phyloP scores from a whole-genome alignment of 441 rosid species.

The Viola pubescens region DNA sequence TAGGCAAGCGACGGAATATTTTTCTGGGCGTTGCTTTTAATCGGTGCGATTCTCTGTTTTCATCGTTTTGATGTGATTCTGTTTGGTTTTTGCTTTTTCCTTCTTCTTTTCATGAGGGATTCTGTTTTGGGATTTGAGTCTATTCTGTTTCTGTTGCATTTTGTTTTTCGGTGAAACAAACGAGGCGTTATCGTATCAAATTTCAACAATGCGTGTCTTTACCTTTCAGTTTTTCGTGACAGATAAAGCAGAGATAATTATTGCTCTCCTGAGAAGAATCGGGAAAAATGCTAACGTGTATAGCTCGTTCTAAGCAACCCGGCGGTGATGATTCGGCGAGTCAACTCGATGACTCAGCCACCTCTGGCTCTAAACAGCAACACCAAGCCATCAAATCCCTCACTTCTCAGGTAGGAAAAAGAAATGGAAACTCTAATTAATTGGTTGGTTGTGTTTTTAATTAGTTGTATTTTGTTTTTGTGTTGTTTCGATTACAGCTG shows the following conservation, averaged over 20 bases:
- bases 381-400: conserved; percentile 60
- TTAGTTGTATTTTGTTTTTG: conserved; percentile 1
- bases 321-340: conserved; percentile 58
- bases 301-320: conserved; percentile 81
- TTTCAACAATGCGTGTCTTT: neutral
- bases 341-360: conserved; percentile 51
- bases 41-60: neutral
- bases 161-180: too few relatives aligned
- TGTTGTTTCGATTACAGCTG: conserved; percentile 33
- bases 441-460: neutral
- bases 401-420: conserved; percentile 55
- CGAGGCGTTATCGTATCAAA: too few relatives aligned
- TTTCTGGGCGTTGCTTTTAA: conserved; percentile 6
- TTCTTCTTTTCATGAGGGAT: neutral
- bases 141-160: too few relatives aligned
- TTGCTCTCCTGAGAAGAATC: too few relatives aligned
- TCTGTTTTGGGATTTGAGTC: too few relatives aligned
- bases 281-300: conserved; percentile 78
- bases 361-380: conserved; percentile 11
- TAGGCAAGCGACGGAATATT: neutral
- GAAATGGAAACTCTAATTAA: neutral
- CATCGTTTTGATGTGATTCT: neutral
- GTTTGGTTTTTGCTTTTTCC: conserved; percentile 5
- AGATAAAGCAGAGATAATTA: too few relatives aligned
- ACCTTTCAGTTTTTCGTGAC: too few relatives aligned